A percentile compares a stretch with the other conserved stretches of the same genome.
Conservation (phyloP, 495 filamentous ascomycete species). For the Penicillium pulvis region DNA sequence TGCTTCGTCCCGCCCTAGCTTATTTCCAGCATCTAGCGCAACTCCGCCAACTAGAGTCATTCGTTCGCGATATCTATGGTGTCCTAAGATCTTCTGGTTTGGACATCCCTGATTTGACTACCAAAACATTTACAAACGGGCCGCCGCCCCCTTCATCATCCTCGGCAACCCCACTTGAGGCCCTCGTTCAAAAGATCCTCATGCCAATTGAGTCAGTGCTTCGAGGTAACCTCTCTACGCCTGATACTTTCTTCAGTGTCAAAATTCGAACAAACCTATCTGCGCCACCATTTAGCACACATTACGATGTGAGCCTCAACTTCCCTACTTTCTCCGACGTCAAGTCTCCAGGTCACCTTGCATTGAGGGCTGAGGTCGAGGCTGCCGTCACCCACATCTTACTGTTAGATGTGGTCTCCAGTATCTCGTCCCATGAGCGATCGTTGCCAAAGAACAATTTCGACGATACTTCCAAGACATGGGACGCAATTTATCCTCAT, state of each 20-base stretch:
- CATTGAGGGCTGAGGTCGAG: conserved; percentile 41
- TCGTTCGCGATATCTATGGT: conserved; percentile 38
- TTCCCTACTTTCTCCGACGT: conserved; percentile 36
- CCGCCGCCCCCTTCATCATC: conserved; percentile 7
- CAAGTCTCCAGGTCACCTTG: conserved; percentile 40
- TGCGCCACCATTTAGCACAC: conserved; percentile 46
- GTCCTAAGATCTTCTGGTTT: conserved; percentile 48
- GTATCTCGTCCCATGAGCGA: conserved; percentile 27
- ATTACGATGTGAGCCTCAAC: conserved; percentile 47
- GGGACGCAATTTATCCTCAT: conserved; percentile 44
- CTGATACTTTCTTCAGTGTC: conserved; percentile 44
- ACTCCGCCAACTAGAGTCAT: conserved; percentile 38
- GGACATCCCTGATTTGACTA: conserved; percentile 30
- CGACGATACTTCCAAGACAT: conserved; percentile 15
- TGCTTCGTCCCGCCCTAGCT: conserved; percentile 67
- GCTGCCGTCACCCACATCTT: conserved; percentile 39
- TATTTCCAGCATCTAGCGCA: conserved; percentile 61
- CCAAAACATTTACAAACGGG: conserved; percentile 34
- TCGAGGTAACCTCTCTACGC: conserved; percentile 38
- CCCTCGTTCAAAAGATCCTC: conserved; percentile 41
- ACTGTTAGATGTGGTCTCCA: conserved; percentile 41
- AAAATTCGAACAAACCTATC: conserved; percentile 47
- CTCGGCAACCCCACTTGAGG: conserved; percentile 35
- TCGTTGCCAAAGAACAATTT: conserved; percentile 3
- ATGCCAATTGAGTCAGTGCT: conserved; percentile 46